Evolutionary conservation across 2,329 filamentous ascomycete genomes (phyloP).

Genomic region (Ilyonectria destructans): DNA sequence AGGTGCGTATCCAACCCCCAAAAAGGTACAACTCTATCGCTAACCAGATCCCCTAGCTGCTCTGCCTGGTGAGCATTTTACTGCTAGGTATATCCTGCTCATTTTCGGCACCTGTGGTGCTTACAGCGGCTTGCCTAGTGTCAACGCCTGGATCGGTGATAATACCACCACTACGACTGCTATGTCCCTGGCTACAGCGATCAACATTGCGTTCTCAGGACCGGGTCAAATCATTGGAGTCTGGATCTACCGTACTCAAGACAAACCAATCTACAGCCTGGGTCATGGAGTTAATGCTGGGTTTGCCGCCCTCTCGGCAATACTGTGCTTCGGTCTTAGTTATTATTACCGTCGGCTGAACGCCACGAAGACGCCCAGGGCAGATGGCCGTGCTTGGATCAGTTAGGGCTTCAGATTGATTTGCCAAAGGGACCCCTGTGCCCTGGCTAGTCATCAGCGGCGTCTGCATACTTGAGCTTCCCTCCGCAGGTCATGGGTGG

Average conservation of each 20-base stretch:
- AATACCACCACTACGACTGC: constrained; percentile 46
- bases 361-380: neutral
- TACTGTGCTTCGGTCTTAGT: neutral
- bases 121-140: constrained; percentile 46
- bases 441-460: no score
- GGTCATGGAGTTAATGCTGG: constrained; percentile 7
- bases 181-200: constrained; percentile 40
- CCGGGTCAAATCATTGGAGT: constrained; percentile 50
- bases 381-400: no score
- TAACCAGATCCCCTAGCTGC: neutral
- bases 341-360: constrained; percentile 6
- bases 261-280: neutral
- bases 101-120: constrained; percentile 67
- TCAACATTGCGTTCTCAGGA: constrained; percentile 48
- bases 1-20: neutral
- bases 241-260: constrained; percentile 44
- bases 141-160: constrained; percentile 48
- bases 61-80: constrained; percentile 38
- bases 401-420: no score
- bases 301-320: neutral
- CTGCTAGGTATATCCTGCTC: constrained; percentile 64
- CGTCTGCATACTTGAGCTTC: no score
- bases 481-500: no score
- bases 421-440: no score
- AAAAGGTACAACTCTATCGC: neutral